phyloP scores from a whole-genome alignment of 805 yeast species.

The Kazachstania kunashirensis region DNA sequence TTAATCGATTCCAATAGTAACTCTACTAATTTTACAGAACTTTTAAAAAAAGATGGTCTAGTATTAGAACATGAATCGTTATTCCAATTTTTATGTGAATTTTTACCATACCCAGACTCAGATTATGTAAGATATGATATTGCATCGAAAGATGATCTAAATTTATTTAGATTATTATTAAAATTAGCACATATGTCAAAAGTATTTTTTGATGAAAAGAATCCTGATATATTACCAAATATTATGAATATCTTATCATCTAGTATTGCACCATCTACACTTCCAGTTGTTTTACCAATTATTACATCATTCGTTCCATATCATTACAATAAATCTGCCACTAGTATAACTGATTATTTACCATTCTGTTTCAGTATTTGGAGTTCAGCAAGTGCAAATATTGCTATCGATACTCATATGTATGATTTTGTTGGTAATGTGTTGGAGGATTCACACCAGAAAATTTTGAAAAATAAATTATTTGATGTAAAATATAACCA shows the following conservation, averaged over 20 bases:
- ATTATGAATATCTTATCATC: constrained; percentile 43
- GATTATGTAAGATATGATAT: constrained; percentile 34
- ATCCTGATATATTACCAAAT: constrained; percentile 32
- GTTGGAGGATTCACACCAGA: constrained; percentile 38
- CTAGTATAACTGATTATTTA: constrained; percentile 48
- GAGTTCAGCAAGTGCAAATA: constrained; percentile 42
- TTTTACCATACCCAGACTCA: constrained; percentile 40
- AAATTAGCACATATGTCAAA: constrained; percentile 47
- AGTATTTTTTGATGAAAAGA: constrained; percentile 40
- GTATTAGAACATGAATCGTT: constrained; percentile 30
- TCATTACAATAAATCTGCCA: constrained; percentile 23
- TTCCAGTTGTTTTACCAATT: constrained; percentile 42
- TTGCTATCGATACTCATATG: constrained; percentile 52
- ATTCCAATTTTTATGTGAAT: constrained; percentile 27
- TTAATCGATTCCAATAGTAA: constrained; percentile 36
- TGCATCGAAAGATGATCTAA: constrained; percentile 34
- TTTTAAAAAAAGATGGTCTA: constrained; percentile 24
- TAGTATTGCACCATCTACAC: constrained; percentile 44
- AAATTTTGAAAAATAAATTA: constrained; percentile 14
- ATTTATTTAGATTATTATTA: constrained; percentile 40
- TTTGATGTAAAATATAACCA: constrained; percentile 38
- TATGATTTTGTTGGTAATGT: constrained; percentile 56
- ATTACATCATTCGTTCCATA: constrained; percentile 47
- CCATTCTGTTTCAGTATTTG: constrained; percentile 67
- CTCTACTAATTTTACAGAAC: constrained; percentile 25